phyloP scores from a whole-genome alignment of 1,139 yeast species.

The Candida tunisiensis region DNA sequence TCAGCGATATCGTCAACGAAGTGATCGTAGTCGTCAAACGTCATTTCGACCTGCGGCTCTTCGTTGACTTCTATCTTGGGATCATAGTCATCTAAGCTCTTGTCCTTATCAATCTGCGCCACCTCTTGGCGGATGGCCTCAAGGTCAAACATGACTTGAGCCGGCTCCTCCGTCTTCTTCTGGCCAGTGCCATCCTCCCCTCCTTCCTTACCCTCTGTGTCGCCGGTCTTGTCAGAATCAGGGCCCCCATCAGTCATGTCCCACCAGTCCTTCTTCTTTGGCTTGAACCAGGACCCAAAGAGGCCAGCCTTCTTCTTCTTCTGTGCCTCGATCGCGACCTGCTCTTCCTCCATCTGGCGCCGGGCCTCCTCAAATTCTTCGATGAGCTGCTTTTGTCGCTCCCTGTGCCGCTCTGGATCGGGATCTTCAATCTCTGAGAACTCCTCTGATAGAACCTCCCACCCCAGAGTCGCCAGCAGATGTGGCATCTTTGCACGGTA shows the following conservation, averaged over 20 bases:
- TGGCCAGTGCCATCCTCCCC: no score
- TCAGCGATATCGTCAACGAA: slow-evolving; percentile 1
- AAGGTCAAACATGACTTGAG: slow-evolving; percentile 22
- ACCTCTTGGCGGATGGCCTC: slow-evolving; percentile 20
- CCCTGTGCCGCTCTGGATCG: slow-evolving; percentile 73
- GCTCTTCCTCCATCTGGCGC: slow-evolving; percentile 25
- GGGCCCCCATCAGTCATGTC: slow-evolving; percentile 33
- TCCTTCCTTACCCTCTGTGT: background rate
- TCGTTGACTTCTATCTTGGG: background rate
- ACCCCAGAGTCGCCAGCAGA: slow-evolving; percentile 47
- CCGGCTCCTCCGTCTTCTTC: no score
- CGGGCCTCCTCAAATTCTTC: slow-evolving; percentile 78
- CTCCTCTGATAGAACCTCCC: slow-evolving; percentile 79
- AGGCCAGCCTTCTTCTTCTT: slow-evolving; percentile 15
- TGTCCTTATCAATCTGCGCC: slow-evolving; percentile 6
- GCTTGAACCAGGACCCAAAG: slow-evolving; percentile 54
- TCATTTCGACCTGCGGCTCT: background rate
- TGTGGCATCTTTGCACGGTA: slow-evolving; percentile 89
- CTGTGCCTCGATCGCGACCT: background rate
- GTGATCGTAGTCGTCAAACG: slow-evolving; percentile 1
- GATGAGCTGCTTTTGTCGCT: slow-evolving; percentile 59
- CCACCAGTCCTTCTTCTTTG: slow-evolving; percentile 83
- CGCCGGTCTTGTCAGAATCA: background rate
- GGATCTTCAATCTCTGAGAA: slow-evolving; percentile 95
- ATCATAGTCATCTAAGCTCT: background rate